These are phyloP conservation scores for Phytomonas sp. DNA, from an alignment of 208 protist genomes.

Conservation along the genomic window DNA sequence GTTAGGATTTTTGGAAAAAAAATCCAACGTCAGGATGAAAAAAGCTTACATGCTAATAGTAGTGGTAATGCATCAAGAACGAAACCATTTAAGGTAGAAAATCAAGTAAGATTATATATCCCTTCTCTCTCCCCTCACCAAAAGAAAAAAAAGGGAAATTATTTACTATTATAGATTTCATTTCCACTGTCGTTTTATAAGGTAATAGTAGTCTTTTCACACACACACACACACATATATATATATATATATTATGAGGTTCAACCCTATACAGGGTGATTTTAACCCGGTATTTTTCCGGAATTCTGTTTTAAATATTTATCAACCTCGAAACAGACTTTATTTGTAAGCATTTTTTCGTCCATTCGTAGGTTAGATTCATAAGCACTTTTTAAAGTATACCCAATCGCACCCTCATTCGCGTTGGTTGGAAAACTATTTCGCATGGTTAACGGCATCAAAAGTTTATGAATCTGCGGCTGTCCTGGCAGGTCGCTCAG, in stretches of 20 bases:
- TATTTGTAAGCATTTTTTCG: conserved; percentile 22
- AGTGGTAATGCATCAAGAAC: neutral
- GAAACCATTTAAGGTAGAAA: neutral
- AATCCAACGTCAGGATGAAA: neutral
- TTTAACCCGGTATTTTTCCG: neutral
- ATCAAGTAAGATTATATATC: neutral
- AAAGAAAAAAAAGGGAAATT: neutral
- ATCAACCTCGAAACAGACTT: conserved; percentile 23
- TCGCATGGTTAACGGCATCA: conserved; percentile 28
- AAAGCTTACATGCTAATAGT: neutral
- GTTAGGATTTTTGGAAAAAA: neutral
- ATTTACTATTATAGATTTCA: neutral
- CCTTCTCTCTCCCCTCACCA: neutral
- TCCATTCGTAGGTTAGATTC: conserved; percentile 30
- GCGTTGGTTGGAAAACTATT: conserved; percentile 26
- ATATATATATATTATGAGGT: neutral
- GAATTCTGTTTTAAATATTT: conserved; percentile 18
- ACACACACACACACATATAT: conserved; percentile 6
- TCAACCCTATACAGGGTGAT: neutral
- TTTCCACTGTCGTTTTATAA: neutral
- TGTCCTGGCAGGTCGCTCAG: conserved; percentile 34
- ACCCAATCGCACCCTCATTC: conserved; percentile 44
- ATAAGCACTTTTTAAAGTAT: conserved; percentile 24
- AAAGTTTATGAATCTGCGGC: conserved; percentile 29
- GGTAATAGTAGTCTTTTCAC: neutral